A percentile compares a stretch with the other conserved stretches of the same genome.
Conservation (phyloP, 2,329 filamentous ascomycete species). For the Apiospora aurea region DNA sequence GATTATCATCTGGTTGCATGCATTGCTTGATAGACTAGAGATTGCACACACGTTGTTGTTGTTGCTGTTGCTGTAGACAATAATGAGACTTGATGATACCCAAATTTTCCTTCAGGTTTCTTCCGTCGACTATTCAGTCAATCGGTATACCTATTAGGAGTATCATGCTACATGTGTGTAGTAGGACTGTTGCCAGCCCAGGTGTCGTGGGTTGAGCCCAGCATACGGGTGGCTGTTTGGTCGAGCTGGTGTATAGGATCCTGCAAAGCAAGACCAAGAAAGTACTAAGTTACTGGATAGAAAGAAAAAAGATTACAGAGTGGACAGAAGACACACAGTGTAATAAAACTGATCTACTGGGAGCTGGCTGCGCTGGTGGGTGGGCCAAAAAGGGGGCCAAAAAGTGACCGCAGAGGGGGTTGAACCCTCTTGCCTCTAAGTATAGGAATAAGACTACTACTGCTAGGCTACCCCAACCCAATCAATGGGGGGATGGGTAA, state of each 20-base stretch:
- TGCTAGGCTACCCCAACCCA: neutral
- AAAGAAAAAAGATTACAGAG: no score
- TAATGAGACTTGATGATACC: constrained; percentile 19
- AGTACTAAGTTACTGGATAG: no score
- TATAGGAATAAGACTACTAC: neutral
- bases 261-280: no score
- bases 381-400: no score
- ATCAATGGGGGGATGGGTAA: neutral
- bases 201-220: neutral
- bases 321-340: no score
- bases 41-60: neutral
- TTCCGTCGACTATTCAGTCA: neutral
- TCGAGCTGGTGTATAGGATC: no score
- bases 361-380: no score
- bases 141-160: no score
- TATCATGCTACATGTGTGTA: no score
- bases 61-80: neutral
- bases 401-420: no score
- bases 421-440: no score
- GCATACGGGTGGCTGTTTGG: neutral
- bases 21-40: constrained; percentile 17
- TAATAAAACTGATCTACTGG: no score
- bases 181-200: neutral
- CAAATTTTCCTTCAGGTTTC: neutral
- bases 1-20: neutral